Evolutionary conservation across 2,329 filamentous ascomycete genomes (phyloP).

Genomic region (Ilyonectria robusta): DNA sequence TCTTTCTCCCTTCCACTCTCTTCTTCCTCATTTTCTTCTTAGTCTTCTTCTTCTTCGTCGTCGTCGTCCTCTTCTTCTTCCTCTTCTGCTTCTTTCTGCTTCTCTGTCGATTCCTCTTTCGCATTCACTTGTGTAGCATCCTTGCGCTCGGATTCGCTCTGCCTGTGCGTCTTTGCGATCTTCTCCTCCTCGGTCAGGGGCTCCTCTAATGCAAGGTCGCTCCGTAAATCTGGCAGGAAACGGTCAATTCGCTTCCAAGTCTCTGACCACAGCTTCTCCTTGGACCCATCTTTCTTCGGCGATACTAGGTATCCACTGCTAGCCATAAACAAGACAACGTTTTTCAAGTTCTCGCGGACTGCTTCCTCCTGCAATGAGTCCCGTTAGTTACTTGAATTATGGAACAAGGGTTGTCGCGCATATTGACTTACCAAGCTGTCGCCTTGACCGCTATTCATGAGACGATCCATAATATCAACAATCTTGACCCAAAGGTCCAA

Average conservation of each 20-base stretch:
- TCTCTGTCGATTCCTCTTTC: background rate
- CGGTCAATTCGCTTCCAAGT: conserved; percentile 77
- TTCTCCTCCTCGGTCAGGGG: conserved; percentile 30
- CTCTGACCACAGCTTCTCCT: conserved; percentile 72
- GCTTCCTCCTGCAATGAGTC: conserved; percentile 82
- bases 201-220: conserved; percentile 69
- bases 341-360: conserved; percentile 95
- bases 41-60: conserved; percentile 15
- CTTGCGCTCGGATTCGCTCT: background rate
- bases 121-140: background rate
- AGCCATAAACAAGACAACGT: conserved; percentile 95
- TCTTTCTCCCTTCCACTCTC: conserved; percentile 16
- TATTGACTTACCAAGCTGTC: conserved; percentile 80
- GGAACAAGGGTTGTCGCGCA: background rate
- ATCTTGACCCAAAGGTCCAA: conserved; percentile 93
- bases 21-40: conserved; percentile 23
- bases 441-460: conserved; percentile 96
- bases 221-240: conserved; percentile 73
- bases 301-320: conserved; percentile 87
- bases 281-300: conserved; percentile 70
- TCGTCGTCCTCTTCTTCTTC: conserved; percentile 11
- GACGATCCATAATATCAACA: conserved; percentile 92
- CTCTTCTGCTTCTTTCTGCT: conserved; percentile 5
- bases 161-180: background rate
- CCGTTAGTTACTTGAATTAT: conserved; percentile 21